Conservation (phyloP, 2,329 filamentous ascomycete species). For the Lecanicillium sp. region DNA sequence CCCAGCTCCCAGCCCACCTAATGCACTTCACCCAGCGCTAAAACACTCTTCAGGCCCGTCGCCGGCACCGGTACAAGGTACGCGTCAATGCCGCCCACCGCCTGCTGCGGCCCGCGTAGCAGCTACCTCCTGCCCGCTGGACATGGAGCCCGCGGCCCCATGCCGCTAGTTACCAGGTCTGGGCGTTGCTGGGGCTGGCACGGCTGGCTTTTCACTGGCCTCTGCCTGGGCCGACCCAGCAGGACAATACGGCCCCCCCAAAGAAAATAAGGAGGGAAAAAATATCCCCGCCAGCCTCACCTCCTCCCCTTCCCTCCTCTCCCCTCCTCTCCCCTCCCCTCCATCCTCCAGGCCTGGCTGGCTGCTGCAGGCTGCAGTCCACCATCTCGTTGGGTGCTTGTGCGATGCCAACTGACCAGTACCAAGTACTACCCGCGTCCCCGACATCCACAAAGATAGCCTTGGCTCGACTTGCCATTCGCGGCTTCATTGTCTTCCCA, state of each 20-base stretch:
- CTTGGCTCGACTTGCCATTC: neutral
- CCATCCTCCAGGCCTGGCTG: no score
- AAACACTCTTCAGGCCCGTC: neutral
- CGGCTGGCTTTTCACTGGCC: no score
- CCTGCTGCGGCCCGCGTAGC: neutral
- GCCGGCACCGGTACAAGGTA: neutral
- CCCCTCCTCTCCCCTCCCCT: no score
- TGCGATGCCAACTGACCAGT: no score
- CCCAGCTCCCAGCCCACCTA: neutral
- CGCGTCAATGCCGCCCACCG: neutral
- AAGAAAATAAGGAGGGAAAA: neutral
- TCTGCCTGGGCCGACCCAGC: neutral
- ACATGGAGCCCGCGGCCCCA: neutral
- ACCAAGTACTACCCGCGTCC: no score
- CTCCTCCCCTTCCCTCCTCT: no score
- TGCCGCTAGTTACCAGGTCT: neutral
- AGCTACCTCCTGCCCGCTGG: neutral
- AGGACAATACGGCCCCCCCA: neutral
- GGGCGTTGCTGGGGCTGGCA: neutral
- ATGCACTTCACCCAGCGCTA: neutral
- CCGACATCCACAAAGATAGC: neutral
- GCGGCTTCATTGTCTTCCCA: neutral
- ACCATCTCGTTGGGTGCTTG: no score
- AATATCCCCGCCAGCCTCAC: conserved; percentile 9
- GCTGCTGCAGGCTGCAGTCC: no score